Evolutionary conservation across 345 rosid genomes (phyloP).

Genomic region (Pseudoturritis turrita): DNA sequence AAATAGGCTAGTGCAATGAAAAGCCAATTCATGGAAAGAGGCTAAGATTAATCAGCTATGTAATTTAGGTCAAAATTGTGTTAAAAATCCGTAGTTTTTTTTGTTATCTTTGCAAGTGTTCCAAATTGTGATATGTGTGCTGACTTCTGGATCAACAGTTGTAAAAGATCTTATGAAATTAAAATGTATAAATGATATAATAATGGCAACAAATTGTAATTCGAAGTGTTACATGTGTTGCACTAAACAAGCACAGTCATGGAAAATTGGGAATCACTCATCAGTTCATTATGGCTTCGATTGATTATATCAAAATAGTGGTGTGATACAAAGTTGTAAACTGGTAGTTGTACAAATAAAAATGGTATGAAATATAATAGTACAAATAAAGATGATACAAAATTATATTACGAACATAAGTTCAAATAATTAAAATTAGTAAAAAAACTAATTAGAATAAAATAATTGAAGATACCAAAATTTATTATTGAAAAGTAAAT

Average conservation of each 20-base stretch:
- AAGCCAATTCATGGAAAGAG: neutral
- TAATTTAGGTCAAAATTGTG: neutral
- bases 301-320: no score
- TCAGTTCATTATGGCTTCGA: neutral
- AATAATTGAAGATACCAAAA: no score
- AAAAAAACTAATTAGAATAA: no score
- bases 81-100: neutral
- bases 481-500: no score
- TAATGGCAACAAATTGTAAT: neutral
- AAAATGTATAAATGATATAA: no score
- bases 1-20: neutral
- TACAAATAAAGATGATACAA: no score
- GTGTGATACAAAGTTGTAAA: no score
- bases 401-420: no score
- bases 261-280: neutral
- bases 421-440: no score
- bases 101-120: neutral
- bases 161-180: neutral
- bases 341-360: no score
- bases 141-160: constrained; percentile 11
- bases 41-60: neutral
- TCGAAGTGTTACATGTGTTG: neutral
- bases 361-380: no score
- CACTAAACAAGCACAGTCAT: neutral
- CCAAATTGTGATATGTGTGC: neutral